Percentiles rank a stretch among this genome's conserved stretches.
Evolutionary conservation across 176 grass and related monocot species (phyloP).

Genomic region (Echinochloa phyllopogon): DNA sequence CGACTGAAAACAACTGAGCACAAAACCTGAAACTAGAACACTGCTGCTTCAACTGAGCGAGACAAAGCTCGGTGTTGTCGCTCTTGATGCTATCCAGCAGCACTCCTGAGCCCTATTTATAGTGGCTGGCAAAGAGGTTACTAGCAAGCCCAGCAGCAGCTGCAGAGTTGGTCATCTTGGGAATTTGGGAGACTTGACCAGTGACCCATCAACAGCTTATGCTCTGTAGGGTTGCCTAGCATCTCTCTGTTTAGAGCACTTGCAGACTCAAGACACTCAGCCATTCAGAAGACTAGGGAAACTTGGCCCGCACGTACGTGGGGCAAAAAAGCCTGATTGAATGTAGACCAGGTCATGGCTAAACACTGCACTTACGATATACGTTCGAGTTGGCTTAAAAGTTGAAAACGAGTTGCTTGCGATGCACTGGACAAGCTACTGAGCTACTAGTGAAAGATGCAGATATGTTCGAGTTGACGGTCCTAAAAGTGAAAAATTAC

Average conservation of each 20-base stretch:
- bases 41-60: background rate
- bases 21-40: background rate
- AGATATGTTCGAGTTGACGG: too few relatives aligned
- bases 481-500: background rate
- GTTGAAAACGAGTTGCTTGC: background rate
- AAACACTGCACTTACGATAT: background rate
- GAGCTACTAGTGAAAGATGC: too few relatives aligned
- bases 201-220: background rate
- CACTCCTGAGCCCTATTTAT: background rate
- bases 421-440: background rate
- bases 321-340: background rate
- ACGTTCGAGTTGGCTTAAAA: too few relatives aligned
- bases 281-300: background rate
- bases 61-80: background rate
- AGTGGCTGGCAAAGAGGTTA: background rate
- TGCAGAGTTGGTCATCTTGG: background rate
- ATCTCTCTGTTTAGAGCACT: background rate
- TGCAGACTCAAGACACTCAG: background rate
- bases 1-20: background rate
- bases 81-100: background rate
- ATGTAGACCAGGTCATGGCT: background rate
- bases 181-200: background rate
- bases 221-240: background rate
- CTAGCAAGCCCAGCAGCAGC: background rate
- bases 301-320: slow-evolving; percentile 1